Percentiles rank a stretch among this genome's conserved stretches.
phyloP scores from a whole-genome alignment of 2,329 filamentous ascomycete species.

The Scolecobasidium constrictum region DNA sequence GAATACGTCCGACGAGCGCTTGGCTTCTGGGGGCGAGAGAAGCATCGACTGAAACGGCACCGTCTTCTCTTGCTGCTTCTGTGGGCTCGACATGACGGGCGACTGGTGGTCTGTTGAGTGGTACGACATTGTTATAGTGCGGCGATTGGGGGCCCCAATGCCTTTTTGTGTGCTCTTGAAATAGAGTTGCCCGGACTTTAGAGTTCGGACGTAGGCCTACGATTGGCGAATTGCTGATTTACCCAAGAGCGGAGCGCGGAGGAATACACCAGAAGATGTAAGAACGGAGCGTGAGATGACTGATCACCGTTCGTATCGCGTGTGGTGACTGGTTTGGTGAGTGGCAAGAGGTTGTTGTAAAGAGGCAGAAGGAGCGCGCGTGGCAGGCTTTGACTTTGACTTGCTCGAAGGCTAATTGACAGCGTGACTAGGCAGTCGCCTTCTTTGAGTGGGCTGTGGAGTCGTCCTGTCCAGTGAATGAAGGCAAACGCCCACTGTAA shows the following conservation, averaged over 20 bases:
- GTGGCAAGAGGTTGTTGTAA: too few species aligned
- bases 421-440: too few species aligned
- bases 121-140: too few species aligned
- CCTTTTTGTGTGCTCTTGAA: too few species aligned
- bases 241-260: not conserved
- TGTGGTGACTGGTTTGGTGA: too few species aligned
- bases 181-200: not conserved
- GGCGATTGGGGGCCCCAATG: not conserved
- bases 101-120: too few species aligned
- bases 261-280: not conserved
- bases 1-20: slow-evolving; percentile 25
- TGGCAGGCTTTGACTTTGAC: too few species aligned
- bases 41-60: slow-evolving; percentile 17
- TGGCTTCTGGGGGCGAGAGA: slow-evolving; percentile 30
- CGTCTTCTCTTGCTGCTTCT: not conserved
- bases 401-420: too few species aligned
- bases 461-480: too few species aligned
- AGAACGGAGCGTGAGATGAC: not conserved
- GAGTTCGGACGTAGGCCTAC: not conserved
- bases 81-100: not conserved
- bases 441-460: too few species aligned
- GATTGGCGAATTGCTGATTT: not conserved
- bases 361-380: too few species aligned
- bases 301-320: not conserved
- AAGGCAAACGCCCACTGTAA: too few species aligned